These are phyloP conservation scores for Trametopsis cervina DNA, from an alignment of 768 basidiomycete genomes.

Conservation along the genomic window DNA sequence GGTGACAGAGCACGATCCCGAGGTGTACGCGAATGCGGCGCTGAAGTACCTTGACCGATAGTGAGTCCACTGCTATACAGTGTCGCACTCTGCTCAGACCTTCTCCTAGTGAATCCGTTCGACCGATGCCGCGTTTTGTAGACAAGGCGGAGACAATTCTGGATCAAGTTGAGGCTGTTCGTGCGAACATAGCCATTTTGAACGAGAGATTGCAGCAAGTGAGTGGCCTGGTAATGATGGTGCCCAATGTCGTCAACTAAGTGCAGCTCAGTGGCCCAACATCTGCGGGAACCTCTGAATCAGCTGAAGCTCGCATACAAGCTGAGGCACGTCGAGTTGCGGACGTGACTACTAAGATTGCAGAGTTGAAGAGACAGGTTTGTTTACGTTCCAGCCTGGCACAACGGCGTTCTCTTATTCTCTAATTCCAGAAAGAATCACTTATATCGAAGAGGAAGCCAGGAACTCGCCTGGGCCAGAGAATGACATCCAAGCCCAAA, in stretches of 20 bases:
- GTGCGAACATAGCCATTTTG: slow-evolving; percentile 30
- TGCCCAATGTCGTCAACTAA: slow-evolving; percentile 14
- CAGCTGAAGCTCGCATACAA: slow-evolving; percentile 24
- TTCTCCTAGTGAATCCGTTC: slow-evolving; percentile 33
- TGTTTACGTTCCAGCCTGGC: not conserved
- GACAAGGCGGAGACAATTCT: slow-evolving; percentile 32
- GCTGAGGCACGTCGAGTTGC: slow-evolving; percentile 37
- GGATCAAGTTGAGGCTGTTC: slow-evolving; percentile 30
- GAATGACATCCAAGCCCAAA: slow-evolving; percentile 14
- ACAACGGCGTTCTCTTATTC: not conserved
- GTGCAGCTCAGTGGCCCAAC: slow-evolving; percentile 18
- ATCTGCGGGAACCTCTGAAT: slow-evolving; percentile 18
- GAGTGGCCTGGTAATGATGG: slow-evolving; percentile 10
- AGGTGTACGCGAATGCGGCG: slow-evolving; percentile 70
- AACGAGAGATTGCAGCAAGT: slow-evolving; percentile 35
- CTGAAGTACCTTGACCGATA: slow-evolving; percentile 73
- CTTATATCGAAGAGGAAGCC: slow-evolving; percentile 17
- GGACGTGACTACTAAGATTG: slow-evolving; percentile 36
- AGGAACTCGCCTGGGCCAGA: slow-evolving; percentile 4
- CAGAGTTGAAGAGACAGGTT: slow-evolving; percentile 34
- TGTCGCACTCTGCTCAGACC: too few species aligned
- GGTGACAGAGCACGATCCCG: slow-evolving; percentile 51
- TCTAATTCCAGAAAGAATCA: slow-evolving; percentile 22
- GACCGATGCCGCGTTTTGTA: slow-evolving; percentile 44
- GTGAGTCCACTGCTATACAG: slow-evolving; percentile 33